Base-by-base conservation (phyloP, 2,329 filamentous ascomycete species). In the Magnaporthales sp. region DNA sequence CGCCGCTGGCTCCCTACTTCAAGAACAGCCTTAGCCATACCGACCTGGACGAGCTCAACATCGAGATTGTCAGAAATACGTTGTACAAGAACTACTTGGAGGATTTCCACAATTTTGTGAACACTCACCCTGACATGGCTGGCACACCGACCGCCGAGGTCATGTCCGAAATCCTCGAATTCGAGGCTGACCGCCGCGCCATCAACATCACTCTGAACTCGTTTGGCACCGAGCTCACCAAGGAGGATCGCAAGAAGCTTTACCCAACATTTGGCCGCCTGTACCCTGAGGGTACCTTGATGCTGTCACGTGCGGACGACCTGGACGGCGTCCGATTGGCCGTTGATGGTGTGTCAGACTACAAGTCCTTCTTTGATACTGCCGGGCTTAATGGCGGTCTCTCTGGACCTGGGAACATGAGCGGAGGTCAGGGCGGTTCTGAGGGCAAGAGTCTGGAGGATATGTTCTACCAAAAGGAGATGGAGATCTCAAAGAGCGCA, bases 161-260 rank as follows among this genome's bases (percentile, higher is more conserved):
- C 76, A 99, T 99, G 95, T 89, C 90, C 8, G 94, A 98, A 80
- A 91, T 97, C 65, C 83, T 99, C 63, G 91, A 97, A 75, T 99
- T 99, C 73, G 95, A 99, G 81, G 95, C 96, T 27, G 95, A 99
- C 76, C 87, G 95, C 71, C 88, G 95, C 76, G 92, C 93, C 73
- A 99, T 99, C 83, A 99, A 99, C 81, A 99, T 99, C 78, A 99
- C 95, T 1, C 86, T 99, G 73, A 99, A 99, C 83, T 97, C 93
- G 0, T 98, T 99, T 73, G 95, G 95, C 70, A 99, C 96, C 9
- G 95, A 99, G 77, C 85, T 99, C 64, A 90, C 89, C 73, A 99
- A 99, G 85, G 85, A 87, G 60, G 95, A 98, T 76, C 89, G 95
- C 73, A 96, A 91, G 81, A 99, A 97, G 85, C 85, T 99, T 62